A percentile compares a stretch with the other conserved stretches of the same genome.
Conservation (phyloP, 768 basidiomycete genomes). For the Boletus rubroflammeus region DNA sequence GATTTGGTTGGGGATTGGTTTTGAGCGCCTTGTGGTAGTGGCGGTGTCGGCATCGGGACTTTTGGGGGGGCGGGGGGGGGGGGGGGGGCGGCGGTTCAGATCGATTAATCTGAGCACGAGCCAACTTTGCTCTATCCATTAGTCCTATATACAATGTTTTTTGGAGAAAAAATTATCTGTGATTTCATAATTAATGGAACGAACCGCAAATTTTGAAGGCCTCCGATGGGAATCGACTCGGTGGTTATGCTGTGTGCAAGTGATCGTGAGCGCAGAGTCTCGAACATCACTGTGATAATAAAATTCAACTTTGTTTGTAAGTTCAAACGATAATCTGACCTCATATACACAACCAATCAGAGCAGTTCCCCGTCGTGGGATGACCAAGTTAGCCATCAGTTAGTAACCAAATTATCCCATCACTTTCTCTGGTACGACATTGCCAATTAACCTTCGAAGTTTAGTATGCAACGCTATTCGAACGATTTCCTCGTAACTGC, state of each 20-base stretch:
- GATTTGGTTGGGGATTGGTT: too few relatives aligned
- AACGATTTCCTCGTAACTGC: constrained; percentile 23
- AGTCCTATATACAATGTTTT: background rate
- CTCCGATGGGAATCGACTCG: background rate
- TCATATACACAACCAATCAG: background rate
- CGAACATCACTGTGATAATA: background rate
- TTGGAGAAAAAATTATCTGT: background rate
- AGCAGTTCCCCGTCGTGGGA: constrained; percentile 21
- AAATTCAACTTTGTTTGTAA: constrained; percentile 1
- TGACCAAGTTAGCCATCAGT: background rate
- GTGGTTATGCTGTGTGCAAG: too few relatives aligned
- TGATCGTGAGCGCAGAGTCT: background rate
- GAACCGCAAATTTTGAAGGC: background rate
- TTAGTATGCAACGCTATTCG: constrained; percentile 11
- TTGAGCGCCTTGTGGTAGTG: too few relatives aligned
- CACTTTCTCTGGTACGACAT: background rate
- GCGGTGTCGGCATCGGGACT: too few relatives aligned
- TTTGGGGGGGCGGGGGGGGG: too few relatives aligned
- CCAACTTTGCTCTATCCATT: background rate
- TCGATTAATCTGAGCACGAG: background rate
- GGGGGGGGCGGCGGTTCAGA: constrained; percentile 1
- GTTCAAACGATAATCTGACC: background rate
- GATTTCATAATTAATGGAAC: background rate
- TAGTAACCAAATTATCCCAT: background rate
- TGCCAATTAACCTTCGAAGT: constrained; percentile 3